Percentiles rank a stretch among this genome's conserved stretches.
Evolutionary conservation across 306 rosid genomes (phyloP).

Genomic region (Spatholobus suberectus): DNA sequence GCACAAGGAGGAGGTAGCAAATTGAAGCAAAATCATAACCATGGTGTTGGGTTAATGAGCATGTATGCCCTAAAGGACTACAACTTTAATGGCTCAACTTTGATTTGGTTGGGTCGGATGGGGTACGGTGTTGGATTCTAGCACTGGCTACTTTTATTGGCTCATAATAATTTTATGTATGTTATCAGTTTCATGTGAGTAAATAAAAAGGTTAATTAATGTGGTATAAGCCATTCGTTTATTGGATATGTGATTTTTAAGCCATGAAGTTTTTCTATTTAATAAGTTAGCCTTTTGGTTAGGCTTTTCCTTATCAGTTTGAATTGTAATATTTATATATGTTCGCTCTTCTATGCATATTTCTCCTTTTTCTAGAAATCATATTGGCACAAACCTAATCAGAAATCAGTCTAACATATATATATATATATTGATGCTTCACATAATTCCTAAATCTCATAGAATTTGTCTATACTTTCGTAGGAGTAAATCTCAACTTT

Average conservation of each 20-base stretch:
- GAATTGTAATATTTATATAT: not conserved
- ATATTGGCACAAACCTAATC: not conserved
- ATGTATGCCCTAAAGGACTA: conserved; percentile 52
- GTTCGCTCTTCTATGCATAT: not conserved
- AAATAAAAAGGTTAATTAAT: not conserved
- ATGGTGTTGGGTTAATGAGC: conserved; percentile 37
- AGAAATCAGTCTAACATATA: no score
- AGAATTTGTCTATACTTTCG: not conserved
- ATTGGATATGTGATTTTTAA: not conserved
- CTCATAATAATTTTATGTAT: not conserved
- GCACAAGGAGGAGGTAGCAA: conserved; percentile 44
- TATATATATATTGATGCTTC: not conserved
- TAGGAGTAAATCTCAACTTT: not conserved
- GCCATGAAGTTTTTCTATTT: not conserved
- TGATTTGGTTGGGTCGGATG: conserved; percentile 19
- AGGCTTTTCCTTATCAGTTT: not conserved
- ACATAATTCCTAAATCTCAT: not conserved
- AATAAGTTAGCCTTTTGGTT: not conserved
- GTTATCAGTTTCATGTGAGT: not conserved
- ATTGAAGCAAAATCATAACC: conserved; percentile 34
- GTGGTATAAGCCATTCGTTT: not conserved
- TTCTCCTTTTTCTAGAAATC: not conserved
- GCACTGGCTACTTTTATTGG: not conserved
- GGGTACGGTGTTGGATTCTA: conserved; percentile 1
- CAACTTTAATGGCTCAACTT: conserved; percentile 40